phyloP scores from a whole-genome alignment of 140 eudicot species.

The Senecio squalidus region DNA sequence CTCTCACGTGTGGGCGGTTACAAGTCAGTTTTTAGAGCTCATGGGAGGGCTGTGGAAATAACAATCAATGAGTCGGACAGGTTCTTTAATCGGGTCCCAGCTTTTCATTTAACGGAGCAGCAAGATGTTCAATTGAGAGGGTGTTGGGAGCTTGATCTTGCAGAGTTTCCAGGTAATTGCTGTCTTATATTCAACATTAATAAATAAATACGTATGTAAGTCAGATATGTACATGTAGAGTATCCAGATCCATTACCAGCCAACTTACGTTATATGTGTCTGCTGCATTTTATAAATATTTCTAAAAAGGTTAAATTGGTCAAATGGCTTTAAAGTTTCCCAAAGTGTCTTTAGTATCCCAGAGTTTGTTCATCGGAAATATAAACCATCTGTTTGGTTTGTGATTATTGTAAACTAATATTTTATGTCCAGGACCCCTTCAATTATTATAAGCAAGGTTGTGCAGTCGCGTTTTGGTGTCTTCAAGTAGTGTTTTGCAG shows the following conservation, averaged over 20 bases:
- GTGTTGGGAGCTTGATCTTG: constrained; percentile 55
- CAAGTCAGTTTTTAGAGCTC: constrained; percentile 43
- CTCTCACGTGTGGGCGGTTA: constrained; percentile 31
- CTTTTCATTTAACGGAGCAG: constrained; percentile 38
- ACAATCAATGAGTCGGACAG: constrained; percentile 29
- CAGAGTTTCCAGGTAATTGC: constrained; percentile 35
- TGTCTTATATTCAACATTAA: not conserved
- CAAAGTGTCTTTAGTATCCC: not conserved
- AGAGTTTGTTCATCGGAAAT: not conserved
- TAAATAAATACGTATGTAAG: not conserved
- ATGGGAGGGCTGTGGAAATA: constrained; percentile 22
- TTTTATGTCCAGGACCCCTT: constrained; percentile 5
- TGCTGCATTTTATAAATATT: too few relatives aligned
- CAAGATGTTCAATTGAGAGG: constrained; percentile 38
- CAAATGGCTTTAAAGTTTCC: not conserved
- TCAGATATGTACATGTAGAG: too few relatives aligned
- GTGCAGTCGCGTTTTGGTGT: not conserved
- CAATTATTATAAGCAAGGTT: not conserved
- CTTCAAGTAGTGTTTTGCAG: not conserved
- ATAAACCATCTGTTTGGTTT: not conserved
- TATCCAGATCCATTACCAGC: too few relatives aligned
- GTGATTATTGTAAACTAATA: not conserved
- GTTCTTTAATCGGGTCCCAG: constrained; percentile 52
- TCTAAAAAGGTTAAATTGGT: too few relatives aligned
- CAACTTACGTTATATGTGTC: too few relatives aligned